Percentiles rank a stretch among this genome's conserved stretches.
Evolutionary conservation across 202 grass and related monocot species (phyloP).

Genomic region (Eragrostis tef): DNA sequence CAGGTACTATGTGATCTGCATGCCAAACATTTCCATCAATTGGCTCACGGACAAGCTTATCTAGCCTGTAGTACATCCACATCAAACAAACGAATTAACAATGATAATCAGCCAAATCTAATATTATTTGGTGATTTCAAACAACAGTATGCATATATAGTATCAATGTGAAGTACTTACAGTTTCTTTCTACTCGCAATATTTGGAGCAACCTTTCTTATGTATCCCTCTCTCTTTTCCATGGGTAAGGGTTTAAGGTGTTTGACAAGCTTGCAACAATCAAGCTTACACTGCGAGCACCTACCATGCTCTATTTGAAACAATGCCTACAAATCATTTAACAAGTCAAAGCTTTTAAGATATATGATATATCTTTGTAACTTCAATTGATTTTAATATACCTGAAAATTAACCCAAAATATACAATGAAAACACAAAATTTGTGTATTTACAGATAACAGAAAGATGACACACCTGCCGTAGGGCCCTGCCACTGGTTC

Average conservation of each 20-base stretch:
- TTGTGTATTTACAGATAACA: slow-evolving; percentile 22
- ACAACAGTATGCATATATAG: slow-evolving; percentile 17
- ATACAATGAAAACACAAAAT: slow-evolving; percentile 19
- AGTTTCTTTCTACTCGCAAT: slow-evolving; percentile 77
- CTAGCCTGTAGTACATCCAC: slow-evolving; percentile 55
- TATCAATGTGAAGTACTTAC: slow-evolving; percentile 56
- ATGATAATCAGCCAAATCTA: slow-evolving; percentile 15
- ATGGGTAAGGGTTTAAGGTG: slow-evolving; percentile 65
- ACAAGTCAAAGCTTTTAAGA: slow-evolving; percentile 38
- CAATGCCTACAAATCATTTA: slow-evolving; percentile 62
- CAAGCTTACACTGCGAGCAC: slow-evolving; percentile 80
- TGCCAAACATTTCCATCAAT: slow-evolving; percentile 87
- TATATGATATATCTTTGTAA: slow-evolving; percentile 16
- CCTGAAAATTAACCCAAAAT: slow-evolving; percentile 17
- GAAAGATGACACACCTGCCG: slow-evolving; percentile 62
- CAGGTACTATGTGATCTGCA: slow-evolving; percentile 86
- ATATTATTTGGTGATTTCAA: slow-evolving; percentile 22
- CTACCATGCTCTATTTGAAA: slow-evolving; percentile 87
- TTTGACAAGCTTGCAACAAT: slow-evolving; percentile 81
- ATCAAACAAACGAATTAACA: slow-evolving; percentile 41
- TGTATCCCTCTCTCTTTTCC: slow-evolving; percentile 62
- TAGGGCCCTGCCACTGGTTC: slow-evolving; percentile 73
- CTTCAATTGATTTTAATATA: slow-evolving; percentile 4
- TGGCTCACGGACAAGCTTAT: slow-evolving; percentile 75
- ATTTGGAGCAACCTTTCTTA: slow-evolving; percentile 77